These are phyloP conservation scores for Glomus cerebriforme DNA, from an alignment of 192 early-diverging fungal species.

Conservation along the genomic window DNA sequence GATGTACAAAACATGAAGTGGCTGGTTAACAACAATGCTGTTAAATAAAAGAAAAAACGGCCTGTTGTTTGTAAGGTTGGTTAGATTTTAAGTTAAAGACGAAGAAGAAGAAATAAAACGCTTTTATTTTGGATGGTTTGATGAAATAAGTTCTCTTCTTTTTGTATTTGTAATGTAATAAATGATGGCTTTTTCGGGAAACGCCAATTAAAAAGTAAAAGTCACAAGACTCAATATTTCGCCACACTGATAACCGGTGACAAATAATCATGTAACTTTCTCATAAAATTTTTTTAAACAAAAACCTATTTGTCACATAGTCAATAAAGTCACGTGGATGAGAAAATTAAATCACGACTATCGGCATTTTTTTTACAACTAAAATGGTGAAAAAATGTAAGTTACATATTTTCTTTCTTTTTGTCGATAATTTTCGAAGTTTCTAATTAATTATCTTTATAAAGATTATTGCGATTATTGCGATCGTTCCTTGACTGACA, in stretches of 20 bases:
- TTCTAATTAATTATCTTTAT: neutral
- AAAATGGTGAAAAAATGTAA: conserved; percentile 8
- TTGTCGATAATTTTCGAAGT: neutral
- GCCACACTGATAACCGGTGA: too few relatives aligned
- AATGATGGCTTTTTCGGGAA: too few relatives aligned
- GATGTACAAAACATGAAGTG: conserved; percentile 31
- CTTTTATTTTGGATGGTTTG: neutral
- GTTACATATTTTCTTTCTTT: neutral
- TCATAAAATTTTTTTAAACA: too few relatives aligned
- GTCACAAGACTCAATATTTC: too few relatives aligned
- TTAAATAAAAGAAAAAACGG: neutral
- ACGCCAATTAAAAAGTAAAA: too few relatives aligned
- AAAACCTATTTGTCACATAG: too few relatives aligned
- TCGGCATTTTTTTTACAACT: too few relatives aligned
- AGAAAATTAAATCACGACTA: too few relatives aligned
- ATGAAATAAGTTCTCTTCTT: too few relatives aligned
- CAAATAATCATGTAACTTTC: too few relatives aligned
- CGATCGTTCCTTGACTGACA: conserved; percentile 48
- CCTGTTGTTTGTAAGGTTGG: neutral
- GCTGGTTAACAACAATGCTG: conserved; percentile 15
- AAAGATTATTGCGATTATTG: conserved; percentile 49
- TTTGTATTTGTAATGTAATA: too few relatives aligned
- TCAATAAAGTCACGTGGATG: too few relatives aligned
- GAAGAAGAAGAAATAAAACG: neutral
- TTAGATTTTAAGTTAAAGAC: neutral